Evolutionary conservation across 345 rosid genomes (phyloP).

Genomic region (Brassica incana): DNA sequence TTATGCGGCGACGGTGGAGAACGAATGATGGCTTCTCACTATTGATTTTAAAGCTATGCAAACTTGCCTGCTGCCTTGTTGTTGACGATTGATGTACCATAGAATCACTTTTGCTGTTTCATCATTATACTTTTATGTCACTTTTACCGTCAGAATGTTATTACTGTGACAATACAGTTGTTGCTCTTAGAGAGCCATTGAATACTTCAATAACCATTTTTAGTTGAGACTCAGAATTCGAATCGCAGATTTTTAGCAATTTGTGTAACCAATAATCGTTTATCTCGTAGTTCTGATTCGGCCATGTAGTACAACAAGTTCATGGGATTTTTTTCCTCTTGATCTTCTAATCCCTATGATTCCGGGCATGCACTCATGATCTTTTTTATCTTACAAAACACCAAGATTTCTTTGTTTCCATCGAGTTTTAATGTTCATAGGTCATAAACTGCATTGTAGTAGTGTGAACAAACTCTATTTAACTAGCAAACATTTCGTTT

Average conservation of each 20-base stretch:
- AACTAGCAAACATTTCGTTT: neutral
- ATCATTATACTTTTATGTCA: neutral
- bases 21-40: constrained; percentile 10
- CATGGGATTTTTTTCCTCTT: too few relatives aligned
- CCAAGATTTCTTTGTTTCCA: neutral
- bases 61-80: neutral
- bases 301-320: neutral
- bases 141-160: constrained; percentile 1
- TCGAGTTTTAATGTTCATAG: neutral
- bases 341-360: too few relatives aligned
- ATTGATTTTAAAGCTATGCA: constrained; percentile 15
- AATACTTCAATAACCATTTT: neutral
- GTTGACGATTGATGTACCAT: neutral
- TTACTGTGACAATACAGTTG: neutral
- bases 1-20: constrained; percentile 29
- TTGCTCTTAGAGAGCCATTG: constrained; percentile 4
- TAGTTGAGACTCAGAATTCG: neutral
- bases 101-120: constrained; percentile 1
- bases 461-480: neutral
- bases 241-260: neutral
- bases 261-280: neutral
- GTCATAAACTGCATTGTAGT: neutral
- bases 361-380: too few relatives aligned
- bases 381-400: too few relatives aligned
- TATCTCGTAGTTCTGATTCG: neutral